Conservation (phyloP, 805 yeast species). For the Lachancea quebecensis region DNA sequence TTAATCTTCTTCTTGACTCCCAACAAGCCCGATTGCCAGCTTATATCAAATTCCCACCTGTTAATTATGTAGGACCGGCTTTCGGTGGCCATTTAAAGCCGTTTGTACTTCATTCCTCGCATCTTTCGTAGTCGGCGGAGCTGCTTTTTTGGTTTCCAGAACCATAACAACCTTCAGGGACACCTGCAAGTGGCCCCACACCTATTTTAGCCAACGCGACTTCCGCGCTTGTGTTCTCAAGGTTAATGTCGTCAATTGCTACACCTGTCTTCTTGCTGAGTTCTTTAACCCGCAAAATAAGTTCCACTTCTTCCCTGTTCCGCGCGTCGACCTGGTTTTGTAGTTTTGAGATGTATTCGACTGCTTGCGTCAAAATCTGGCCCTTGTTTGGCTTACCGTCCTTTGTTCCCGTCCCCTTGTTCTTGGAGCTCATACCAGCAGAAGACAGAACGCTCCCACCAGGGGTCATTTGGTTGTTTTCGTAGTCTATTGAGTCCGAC, state of each 20-base stretch:
- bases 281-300: constrained; percentile 51
- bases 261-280: constrained; percentile 41
- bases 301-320: constrained; percentile 72
- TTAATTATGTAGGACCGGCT: not conserved
- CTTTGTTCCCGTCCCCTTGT: constrained; percentile 58
- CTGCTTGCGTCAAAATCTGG: constrained; percentile 67
- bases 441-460: not conserved
- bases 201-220: constrained; percentile 69
- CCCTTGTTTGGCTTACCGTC: constrained; percentile 86
- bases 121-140: constrained; percentile 36
- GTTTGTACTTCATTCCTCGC: constrained; percentile 31
- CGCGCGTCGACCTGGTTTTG: constrained; percentile 72
- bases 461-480: not conserved
- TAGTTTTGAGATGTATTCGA: constrained; percentile 59
- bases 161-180: constrained; percentile 5
- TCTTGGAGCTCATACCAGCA: constrained; percentile 10
- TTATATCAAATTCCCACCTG: too few relatives aligned
- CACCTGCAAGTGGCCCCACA: constrained; percentile 68
- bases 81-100: too few relatives aligned
- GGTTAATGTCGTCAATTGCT: constrained; percentile 37
- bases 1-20: too few relatives aligned
- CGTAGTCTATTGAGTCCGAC: constrained; percentile 3
- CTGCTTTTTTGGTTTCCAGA: not conserved
- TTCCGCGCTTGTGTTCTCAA: constrained; percentile 72
- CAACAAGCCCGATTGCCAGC: too few relatives aligned